phyloP scores from a whole-genome alignment of 2,329 filamentous ascomycete genomes.

The Arthrobotrys iridis region DNA sequence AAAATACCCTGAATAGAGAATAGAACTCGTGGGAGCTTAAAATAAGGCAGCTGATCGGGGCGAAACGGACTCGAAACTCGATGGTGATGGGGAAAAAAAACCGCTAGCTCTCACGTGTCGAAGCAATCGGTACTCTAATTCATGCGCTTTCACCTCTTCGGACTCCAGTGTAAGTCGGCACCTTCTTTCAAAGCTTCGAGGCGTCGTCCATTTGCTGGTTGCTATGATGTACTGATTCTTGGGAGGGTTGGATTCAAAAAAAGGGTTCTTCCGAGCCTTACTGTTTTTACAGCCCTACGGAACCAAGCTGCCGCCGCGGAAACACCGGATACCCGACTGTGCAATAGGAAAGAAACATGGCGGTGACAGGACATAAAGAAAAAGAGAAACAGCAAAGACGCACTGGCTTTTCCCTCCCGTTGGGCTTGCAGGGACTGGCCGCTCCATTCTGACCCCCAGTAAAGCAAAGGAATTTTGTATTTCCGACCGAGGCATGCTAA shows the following conservation, averaged over 20 bases:
- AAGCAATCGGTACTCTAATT: background rate
- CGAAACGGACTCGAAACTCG: slow-evolving; percentile 31
- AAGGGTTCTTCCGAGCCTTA: background rate
- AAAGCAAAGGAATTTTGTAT: slow-evolving; percentile 14
- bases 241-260: too few relatives aligned
- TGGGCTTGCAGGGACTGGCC: slow-evolving; percentile 5
- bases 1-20: background rate
- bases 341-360: slow-evolving; percentile 8
- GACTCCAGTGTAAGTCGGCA: too few relatives aligned
- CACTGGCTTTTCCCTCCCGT: background rate
- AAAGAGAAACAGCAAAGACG: too few relatives aligned
- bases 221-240: too few relatives aligned
- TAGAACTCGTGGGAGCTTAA: slow-evolving; percentile 22
- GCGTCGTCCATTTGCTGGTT: too few relatives aligned
- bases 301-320: slow-evolving; percentile 12
- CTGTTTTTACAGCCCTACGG: slow-evolving; percentile 6
- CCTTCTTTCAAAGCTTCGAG: too few relatives aligned
- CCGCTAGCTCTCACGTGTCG: slow-evolving; percentile 17
- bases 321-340: slow-evolving; percentile 19
- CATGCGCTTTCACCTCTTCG: too few relatives aligned
- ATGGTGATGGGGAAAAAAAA: too few relatives aligned
- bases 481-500: slow-evolving; percentile 2
- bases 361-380: background rate
- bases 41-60: slow-evolving; percentile 40
- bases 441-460: background rate